A percentile compares a stretch with the other conserved stretches of the same genome.
These are phyloP conservation scores for Chaetothyriales sp. DNA, from an alignment of 2,329 filamentous ascomycete genomes.

Conservation along the genomic window DNA sequence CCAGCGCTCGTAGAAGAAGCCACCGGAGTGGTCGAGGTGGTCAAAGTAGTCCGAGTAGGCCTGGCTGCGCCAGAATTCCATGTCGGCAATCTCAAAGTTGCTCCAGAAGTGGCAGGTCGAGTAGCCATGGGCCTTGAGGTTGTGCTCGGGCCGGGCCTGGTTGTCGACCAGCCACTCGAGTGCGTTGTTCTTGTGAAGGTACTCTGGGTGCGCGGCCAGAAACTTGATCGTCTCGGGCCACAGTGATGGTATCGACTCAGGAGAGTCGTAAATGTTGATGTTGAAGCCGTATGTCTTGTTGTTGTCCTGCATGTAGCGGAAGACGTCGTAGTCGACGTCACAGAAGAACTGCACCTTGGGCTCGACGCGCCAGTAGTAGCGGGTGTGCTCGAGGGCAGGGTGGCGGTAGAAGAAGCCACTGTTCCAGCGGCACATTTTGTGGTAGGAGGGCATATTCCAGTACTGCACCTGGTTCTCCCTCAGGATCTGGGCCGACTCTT, in stretches of 20 bases:
- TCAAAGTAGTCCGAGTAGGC: slow-evolving; percentile 92
- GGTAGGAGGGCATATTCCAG: slow-evolving; percentile 74
- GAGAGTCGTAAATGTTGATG: slow-evolving; percentile 88
- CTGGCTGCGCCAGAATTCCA: slow-evolving; percentile 82
- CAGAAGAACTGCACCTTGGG: slow-evolving; percentile 99
- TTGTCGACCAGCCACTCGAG: slow-evolving; percentile 76
- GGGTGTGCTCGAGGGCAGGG: slow-evolving; percentile 62
- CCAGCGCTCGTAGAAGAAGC: slow-evolving; percentile 98
- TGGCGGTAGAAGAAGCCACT: slow-evolving; percentile 96
- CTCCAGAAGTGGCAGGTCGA: slow-evolving; percentile 99
- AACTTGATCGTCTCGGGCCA: slow-evolving; percentile 97
- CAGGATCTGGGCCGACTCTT: slow-evolving; percentile 69
- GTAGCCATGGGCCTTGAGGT: slow-evolving; percentile 72
- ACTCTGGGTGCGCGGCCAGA: slow-evolving; percentile 65
- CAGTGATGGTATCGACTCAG: slow-evolving; percentile 67
- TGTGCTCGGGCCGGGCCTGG: slow-evolving; percentile 60
- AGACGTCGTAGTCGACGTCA: slow-evolving; percentile 95
- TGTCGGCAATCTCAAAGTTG: slow-evolving; percentile 92
- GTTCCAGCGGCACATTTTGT: slow-evolving; percentile 99
- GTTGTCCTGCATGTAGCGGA: slow-evolving; percentile 93
- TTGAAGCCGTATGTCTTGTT: slow-evolving; percentile 99
- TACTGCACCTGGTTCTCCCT: slow-evolving; percentile 82
- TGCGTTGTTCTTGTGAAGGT: slow-evolving; percentile 70
- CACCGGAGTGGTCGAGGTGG: slow-evolving; percentile 80
- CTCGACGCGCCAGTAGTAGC: slow-evolving; percentile 97